Evolutionary conservation across 2,329 filamentous ascomycete species (phyloP).

Genomic region (Orbilia javanica): DNA sequence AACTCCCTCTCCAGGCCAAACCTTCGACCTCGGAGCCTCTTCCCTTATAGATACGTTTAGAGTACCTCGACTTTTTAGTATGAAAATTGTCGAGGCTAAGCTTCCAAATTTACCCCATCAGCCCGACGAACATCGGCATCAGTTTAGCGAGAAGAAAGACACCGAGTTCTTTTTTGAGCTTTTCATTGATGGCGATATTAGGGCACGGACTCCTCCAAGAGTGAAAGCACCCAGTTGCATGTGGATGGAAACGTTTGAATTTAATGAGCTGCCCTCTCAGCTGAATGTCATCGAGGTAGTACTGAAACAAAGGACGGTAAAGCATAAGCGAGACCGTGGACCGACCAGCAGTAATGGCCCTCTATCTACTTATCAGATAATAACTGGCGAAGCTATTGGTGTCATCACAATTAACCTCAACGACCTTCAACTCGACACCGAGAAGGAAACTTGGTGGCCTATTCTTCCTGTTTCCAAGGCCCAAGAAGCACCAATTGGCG

Average conservation of each 20-base stretch:
- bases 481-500: constrained; percentile 73
- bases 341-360: constrained; percentile 58
- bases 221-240: constrained; percentile 79
- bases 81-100: constrained; percentile 70
- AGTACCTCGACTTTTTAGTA: constrained; percentile 45
- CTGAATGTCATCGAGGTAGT: constrained; percentile 78
- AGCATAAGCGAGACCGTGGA: constrained; percentile 64
- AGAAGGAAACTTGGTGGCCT: constrained; percentile 77
- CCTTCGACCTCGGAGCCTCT: constrained; percentile 67
- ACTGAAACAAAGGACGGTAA: constrained; percentile 73
- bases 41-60: constrained; percentile 63
- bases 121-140: constrained; percentile 60
- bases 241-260: constrained; percentile 85
- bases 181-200: constrained; percentile 81
- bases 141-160: constrained; percentile 68
- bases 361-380: constrained; percentile 57
- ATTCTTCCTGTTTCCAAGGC: constrained; percentile 69
- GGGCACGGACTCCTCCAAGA: constrained; percentile 80
- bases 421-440: constrained; percentile 72
- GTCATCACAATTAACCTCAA: constrained; percentile 82
- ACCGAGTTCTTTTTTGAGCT: constrained; percentile 85
- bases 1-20: constrained; percentile 63
- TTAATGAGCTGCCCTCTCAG: constrained; percentile 77
- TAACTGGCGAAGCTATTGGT: constrained; percentile 66
- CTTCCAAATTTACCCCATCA: constrained; percentile 63